A percentile compares a stretch with the other conserved stretches of the same genome.
Conservation (phyloP, 805 yeast genomes). For the Blastobotrys americana region DNA sequence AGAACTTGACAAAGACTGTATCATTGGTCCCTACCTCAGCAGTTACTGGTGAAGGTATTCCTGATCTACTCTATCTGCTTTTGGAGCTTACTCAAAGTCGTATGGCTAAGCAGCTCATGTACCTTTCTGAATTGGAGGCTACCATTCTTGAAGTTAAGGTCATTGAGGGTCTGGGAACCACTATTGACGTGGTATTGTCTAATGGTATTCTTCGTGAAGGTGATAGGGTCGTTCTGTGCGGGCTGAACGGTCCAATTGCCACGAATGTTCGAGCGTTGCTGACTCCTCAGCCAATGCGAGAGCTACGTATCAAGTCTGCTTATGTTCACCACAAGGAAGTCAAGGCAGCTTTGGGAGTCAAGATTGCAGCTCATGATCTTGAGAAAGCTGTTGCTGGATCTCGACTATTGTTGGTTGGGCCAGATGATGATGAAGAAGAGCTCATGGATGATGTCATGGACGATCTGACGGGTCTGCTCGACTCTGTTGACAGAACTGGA, state of each 20-base stretch:
- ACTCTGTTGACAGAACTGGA: conserved; percentile 91
- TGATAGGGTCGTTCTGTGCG: conserved; percentile 92
- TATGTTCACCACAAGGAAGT: conserved; percentile 96
- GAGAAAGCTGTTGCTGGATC: conserved; percentile 99
- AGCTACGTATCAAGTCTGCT: conserved; percentile 92
- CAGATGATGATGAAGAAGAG: conserved; percentile 96
- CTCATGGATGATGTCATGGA: conserved; percentile 98
- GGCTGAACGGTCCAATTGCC: conserved; percentile 96
- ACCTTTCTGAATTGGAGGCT: conserved; percentile 88
- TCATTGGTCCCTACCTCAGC: conserved; percentile 98
- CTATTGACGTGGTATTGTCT: conserved; percentile 95
- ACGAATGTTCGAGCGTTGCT: conserved; percentile 91
- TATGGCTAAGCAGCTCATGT: conserved; percentile 98
- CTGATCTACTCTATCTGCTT: conserved; percentile 92
- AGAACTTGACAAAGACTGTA: conserved; percentile 86
- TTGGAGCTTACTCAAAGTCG: conserved; percentile 95
- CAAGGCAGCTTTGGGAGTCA: conserved; percentile 98
- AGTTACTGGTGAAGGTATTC: conserved; percentile 99
- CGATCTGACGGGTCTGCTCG: conserved; percentile 88
- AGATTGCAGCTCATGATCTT: conserved; percentile 94
- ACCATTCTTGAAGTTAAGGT: conserved; percentile 96
- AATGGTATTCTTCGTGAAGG: conserved; percentile 94
- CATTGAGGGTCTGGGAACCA: conserved; percentile 96
- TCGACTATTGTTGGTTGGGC: conserved; percentile 87
- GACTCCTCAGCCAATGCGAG: conserved; percentile 97